Percentiles rank a stretch among this genome's conserved stretches.
phyloP scores from a whole-genome alignment of 352 stramenopile genomes.

The Phytophthora palmivora region DNA sequence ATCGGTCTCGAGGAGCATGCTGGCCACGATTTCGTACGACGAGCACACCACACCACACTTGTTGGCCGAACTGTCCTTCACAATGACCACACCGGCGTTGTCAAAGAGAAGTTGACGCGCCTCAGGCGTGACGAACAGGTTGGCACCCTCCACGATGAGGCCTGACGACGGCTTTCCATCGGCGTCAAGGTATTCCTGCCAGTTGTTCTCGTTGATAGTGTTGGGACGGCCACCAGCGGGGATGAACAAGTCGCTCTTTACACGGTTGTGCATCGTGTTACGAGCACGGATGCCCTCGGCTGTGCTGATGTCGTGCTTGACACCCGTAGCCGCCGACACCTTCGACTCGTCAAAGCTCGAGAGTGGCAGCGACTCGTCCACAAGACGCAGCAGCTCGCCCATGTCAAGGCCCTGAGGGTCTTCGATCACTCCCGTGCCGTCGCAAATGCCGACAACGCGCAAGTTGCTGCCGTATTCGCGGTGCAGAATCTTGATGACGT shows the following conservation, averaged over 20 bases:
- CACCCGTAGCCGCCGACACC: constrained; percentile 48
- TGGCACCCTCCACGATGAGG: constrained; percentile 86
- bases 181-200: constrained; percentile 67
- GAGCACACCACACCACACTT: constrained; percentile 89
- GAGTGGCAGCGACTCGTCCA: constrained; percentile 93
- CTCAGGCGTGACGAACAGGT: constrained; percentile 89
- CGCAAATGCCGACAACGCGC: constrained; percentile 91
- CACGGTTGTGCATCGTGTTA: constrained; percentile 98
- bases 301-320: constrained; percentile 89
- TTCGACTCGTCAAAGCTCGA: constrained; percentile 72
- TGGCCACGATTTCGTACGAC: constrained; percentile 89
- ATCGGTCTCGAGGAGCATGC: constrained; percentile 96
- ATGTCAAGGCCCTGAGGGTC: constrained; percentile 96
- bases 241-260: constrained; percentile 90
- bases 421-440: constrained; percentile 95
- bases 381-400: constrained; percentile 94
- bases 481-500: constrained; percentile 98
- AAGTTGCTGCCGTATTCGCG: constrained; percentile 94
- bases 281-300: constrained; percentile 89
- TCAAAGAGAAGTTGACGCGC: constrained; percentile 93
- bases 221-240: constrained; percentile 81
- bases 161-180: constrained; percentile 82
- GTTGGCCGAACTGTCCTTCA: constrained; percentile 97
- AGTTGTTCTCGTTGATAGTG: constrained; percentile 91
- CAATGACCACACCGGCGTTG: constrained; percentile 95